Evolutionary conservation across 2,329 filamentous ascomycete genomes (phyloP).

Genomic region (Cladosporium sp.): DNA sequence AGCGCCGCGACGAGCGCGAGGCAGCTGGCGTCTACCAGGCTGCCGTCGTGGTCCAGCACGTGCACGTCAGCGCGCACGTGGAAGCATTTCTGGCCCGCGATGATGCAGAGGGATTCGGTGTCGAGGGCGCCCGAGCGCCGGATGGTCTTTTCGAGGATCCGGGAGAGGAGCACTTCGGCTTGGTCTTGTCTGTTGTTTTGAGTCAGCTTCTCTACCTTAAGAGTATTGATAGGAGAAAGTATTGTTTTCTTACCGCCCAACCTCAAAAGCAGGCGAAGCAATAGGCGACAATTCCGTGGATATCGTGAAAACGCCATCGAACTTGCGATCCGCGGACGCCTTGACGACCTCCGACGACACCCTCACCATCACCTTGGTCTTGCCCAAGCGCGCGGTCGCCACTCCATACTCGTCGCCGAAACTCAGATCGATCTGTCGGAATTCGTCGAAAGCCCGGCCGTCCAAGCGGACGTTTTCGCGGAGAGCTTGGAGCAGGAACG

Average conservation of each 20-base stretch:
- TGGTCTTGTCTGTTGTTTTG: conserved; percentile 25
- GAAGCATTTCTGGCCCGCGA: conserved; percentile 88
- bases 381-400: conserved; percentile 79
- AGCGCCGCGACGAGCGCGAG: conserved; percentile 82
- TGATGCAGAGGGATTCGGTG: conserved; percentile 89
- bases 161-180: conserved; percentile 74
- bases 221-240: background rate
- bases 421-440: conserved; percentile 66
- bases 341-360: conserved; percentile 84
- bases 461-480: conserved; percentile 76
- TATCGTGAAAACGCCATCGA: conserved; percentile 93
- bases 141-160: conserved; percentile 87
- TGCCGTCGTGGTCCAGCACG: conserved; percentile 84
- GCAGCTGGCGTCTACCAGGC: conserved; percentile 78
- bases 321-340: conserved; percentile 80
- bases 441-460: conserved; percentile 73
- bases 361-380: conserved; percentile 81
- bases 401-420: conserved; percentile 91
- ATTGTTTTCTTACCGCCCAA: conserved; percentile 52
- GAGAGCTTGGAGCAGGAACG: conserved; percentile 78
- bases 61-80: conserved; percentile 86
- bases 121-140: conserved; percentile 88
- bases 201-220: conserved; percentile 56
- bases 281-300: conserved; percentile 86
- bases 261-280: conserved; percentile 83